Evolutionary conservation across 495 filamentous ascomycete species (phyloP).

Genomic region (Daldinia concentrica): DNA sequence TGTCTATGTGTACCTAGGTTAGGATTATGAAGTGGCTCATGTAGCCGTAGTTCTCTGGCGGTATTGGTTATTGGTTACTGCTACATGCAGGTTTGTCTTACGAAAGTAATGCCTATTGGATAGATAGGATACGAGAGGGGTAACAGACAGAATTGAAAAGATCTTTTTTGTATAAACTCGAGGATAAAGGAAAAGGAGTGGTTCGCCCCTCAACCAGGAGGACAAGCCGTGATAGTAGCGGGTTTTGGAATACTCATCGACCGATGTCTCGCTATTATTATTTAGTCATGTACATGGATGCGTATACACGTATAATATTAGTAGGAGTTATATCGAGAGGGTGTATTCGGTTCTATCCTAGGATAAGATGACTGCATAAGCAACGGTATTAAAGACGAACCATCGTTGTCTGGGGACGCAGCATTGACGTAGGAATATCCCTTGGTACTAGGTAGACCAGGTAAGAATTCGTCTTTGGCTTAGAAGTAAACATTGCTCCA

Average conservation of each 20-base stretch:
- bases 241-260: constrained; percentile 23
- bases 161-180: constrained; percentile 6
- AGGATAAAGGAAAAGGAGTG: constrained; percentile 1
- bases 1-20: constrained; percentile 8
- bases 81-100: constrained; percentile 3
- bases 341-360: constrained; percentile 33
- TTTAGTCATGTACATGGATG: constrained; percentile 10
- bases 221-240: constrained; percentile 15
- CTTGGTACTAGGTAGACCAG: not conserved
- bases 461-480: constrained; percentile 8
- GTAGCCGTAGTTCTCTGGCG: not conserved
- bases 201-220: constrained; percentile 16
- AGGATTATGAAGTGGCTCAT: constrained; percentile 13
- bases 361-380: constrained; percentile 41
- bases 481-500: constrained; percentile 36
- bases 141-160: not conserved
- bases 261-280: constrained; percentile 28
- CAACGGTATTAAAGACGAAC: constrained; percentile 37
- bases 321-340: constrained; percentile 10
- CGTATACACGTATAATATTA: constrained; percentile 14
- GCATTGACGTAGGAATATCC: constrained; percentile 36
- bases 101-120: constrained; percentile 1
- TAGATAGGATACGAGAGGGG: not conserved
- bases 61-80: constrained; percentile 7
- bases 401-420: constrained; percentile 26